These are phyloP conservation scores for Pleurostoma richardsiae DNA, from an alignment of 2,329 filamentous ascomycete species.

Conservation along the genomic window DNA sequence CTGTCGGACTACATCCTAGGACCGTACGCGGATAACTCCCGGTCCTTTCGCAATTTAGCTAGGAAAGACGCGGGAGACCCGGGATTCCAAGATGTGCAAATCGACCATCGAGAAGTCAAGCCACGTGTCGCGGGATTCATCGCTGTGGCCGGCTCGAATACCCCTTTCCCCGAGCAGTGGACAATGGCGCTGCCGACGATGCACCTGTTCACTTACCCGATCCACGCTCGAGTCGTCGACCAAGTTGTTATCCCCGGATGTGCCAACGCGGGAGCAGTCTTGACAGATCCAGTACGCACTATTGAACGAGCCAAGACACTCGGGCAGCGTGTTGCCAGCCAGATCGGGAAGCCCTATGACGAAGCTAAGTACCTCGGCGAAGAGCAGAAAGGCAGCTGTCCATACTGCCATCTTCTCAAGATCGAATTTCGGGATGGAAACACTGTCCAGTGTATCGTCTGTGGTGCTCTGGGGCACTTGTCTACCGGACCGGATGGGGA, in stretches of 20 bases:
- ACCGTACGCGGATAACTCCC: slow-evolving; percentile 1
- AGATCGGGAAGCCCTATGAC: background rate
- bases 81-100: background rate
- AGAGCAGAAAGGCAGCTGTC: background rate
- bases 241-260: background rate
- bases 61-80: background rate
- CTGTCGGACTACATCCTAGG: slow-evolving; percentile 1
- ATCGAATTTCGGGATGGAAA: background rate
- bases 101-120: background rate
- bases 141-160: background rate
- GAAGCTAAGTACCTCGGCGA: background rate
- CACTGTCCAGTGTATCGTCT: background rate
- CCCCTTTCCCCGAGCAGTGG: slow-evolving; percentile 3
- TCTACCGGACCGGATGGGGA: background rate
- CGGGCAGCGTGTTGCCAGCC: background rate
- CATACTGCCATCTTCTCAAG: background rate
- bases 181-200: slow-evolving; percentile 2
- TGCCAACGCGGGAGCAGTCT: background rate
- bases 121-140: slow-evolving; percentile 2
- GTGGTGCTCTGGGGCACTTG: background rate
- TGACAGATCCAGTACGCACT: slow-evolving; percentile 13
- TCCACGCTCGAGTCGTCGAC: slow-evolving; percentile 2
- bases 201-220: slow-evolving; percentile 1
- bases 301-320: background rate
- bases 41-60: background rate